These are phyloP conservation scores for Sanghuangporus baumii DNA, from an alignment of 1,284 basidiomycete genomes.

Conservation along the genomic window DNA sequence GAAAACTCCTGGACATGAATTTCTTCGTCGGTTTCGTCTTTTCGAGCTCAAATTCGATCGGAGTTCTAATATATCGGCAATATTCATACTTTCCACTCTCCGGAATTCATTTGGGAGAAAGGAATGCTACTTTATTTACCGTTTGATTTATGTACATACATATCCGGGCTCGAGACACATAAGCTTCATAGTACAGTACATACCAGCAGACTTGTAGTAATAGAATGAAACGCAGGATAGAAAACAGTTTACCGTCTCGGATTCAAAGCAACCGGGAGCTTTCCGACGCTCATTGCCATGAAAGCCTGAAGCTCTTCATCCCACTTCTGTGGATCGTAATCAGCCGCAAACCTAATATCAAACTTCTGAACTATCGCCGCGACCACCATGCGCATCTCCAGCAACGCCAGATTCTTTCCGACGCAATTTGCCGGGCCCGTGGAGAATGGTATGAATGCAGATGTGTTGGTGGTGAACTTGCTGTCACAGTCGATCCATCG, in stretches of 20 bases:
- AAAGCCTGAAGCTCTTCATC: constrained; percentile 25
- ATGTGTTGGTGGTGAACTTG: constrained; percentile 28
- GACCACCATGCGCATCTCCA: constrained; percentile 29
- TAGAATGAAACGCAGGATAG: too few relatives aligned
- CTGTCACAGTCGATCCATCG: constrained; percentile 30
- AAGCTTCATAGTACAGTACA: too few relatives aligned
- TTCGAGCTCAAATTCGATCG: too few relatives aligned
- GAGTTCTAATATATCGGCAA: too few relatives aligned
- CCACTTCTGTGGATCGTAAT: constrained; percentile 27
- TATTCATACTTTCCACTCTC: too few relatives aligned
- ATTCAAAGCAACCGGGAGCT: constrained; percentile 22
- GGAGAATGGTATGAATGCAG: constrained; percentile 32
- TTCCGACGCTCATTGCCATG: constrained; percentile 27
- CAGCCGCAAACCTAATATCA: constrained; percentile 25
- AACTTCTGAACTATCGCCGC: constrained; percentile 27
- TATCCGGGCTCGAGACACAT: too few relatives aligned
- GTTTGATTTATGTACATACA: too few relatives aligned
- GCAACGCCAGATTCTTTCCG: constrained; percentile 28
- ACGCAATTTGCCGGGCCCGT: constrained; percentile 31
- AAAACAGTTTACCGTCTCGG: neutral
- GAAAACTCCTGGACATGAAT: too few relatives aligned
- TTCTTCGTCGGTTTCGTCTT: too few relatives aligned
- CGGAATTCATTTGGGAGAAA: too few relatives aligned
- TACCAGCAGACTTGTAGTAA: too few relatives aligned
- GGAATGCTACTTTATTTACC: too few relatives aligned